phyloP scores from a whole-genome alignment of 2,329 filamentous ascomycete species.

The Penicillium freii region DNA sequence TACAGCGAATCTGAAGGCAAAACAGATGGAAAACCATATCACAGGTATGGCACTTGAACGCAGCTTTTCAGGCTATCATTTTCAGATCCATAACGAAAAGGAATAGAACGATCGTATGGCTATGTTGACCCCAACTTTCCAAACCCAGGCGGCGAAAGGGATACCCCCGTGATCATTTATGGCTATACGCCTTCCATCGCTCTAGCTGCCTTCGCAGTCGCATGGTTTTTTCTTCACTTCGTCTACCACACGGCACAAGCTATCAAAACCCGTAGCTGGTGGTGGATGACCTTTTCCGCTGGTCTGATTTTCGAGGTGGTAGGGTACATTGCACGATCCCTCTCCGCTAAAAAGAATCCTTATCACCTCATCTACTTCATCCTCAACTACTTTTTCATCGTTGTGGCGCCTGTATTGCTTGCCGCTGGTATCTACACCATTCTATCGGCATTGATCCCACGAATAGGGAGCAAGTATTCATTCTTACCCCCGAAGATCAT shows the following conservation, averaged over 20 bases:
- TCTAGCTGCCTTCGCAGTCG: conserved; percentile 13
- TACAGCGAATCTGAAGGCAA: too few relatives aligned
- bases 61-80: not conserved
- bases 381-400: conserved; percentile 19
- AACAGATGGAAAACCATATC: not conserved
- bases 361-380: conserved; percentile 19
- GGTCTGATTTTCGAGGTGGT: conserved; percentile 17
- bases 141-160: not conserved
- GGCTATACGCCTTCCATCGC: conserved; percentile 18
- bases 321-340: conserved; percentile 16
- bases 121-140: conserved; percentile 2
- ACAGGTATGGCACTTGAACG: not conserved
- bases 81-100: not conserved
- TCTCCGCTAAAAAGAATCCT: conserved; percentile 14
- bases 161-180: conserved; percentile 1
- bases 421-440: conserved; percentile 16
- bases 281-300: conserved; percentile 16
- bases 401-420: conserved; percentile 16
- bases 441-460: conserved; percentile 14
- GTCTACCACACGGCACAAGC: conserved; percentile 9
- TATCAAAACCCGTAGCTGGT: conserved; percentile 15
- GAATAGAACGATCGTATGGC: not conserved
- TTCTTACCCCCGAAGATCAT: conserved; percentile 13
- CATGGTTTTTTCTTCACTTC: conserved; percentile 17
- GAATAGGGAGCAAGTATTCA: conserved; percentile 11